These are phyloP conservation scores for Dactylellina sp. DNA, from an alignment of 2,329 filamentous ascomycete genomes.

Conservation along the genomic window DNA sequence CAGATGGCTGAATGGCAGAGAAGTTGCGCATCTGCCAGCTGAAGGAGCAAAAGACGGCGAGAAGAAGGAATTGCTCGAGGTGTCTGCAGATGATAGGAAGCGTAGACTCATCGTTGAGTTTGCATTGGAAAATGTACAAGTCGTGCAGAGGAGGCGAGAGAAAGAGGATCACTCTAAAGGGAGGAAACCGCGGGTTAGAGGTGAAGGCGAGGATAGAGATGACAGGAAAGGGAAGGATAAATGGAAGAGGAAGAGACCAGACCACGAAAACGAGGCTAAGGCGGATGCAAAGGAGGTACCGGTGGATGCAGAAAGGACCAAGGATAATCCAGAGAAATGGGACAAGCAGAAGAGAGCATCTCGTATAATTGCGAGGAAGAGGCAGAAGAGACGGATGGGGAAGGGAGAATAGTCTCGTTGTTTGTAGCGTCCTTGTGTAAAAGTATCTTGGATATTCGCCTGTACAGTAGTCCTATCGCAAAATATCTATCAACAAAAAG, in stretches of 20 bases:
- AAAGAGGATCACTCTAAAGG: slow-evolving; percentile 69
- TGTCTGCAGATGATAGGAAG: slow-evolving; percentile 75
- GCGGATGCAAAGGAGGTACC: slow-evolving; percentile 55
- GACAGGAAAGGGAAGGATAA: slow-evolving; percentile 52
- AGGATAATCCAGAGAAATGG: slow-evolving; percentile 48
- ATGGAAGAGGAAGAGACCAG: slow-evolving; percentile 55
- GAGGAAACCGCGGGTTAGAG: slow-evolving; percentile 48
- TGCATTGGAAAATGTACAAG: slow-evolving; percentile 96
- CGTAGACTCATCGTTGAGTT: slow-evolving; percentile 95
- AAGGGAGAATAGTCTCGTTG: neutral
- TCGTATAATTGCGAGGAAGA: slow-evolving; percentile 60
- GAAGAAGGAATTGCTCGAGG: slow-evolving; percentile 62
- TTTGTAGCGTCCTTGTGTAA: neutral
- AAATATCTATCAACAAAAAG: no score
- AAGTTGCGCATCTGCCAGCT: slow-evolving; percentile 67
- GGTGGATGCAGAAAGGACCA: slow-evolving; percentile 44
- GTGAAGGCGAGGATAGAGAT: slow-evolving; percentile 17
- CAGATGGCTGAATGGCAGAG: slow-evolving; percentile 87
- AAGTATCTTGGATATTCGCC: neutral
- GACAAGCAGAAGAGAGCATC: slow-evolving; percentile 58
- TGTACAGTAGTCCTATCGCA: neutral
- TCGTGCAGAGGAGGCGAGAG: slow-evolving; percentile 81
- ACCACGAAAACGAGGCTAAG: slow-evolving; percentile 60
- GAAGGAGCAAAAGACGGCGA: slow-evolving; percentile 64
- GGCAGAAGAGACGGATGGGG: slow-evolving; percentile 53